Evolutionary conservation across 768 basidiomycete species (phyloP), one percentile per base, ranked within the genome.

Genomic region (Boletus pseudopeckii): DNA sequence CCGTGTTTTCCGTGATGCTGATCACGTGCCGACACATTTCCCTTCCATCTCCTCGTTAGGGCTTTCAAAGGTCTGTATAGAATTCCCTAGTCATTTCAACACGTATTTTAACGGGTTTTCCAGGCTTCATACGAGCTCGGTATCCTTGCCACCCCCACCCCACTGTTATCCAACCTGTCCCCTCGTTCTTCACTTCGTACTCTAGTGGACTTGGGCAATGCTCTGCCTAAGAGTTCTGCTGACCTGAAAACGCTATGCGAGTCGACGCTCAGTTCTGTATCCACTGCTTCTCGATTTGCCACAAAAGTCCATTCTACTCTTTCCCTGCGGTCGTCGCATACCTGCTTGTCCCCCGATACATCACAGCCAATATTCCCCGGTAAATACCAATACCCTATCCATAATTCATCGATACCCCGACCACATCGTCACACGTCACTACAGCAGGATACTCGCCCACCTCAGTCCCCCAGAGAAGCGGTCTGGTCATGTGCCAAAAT

Each of bases 401-500:
- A 61, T 48, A 50, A 45, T 40, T 5, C 55, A 33, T 44, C 45
- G 37, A 61, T 47, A 40, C 38, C 48, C 22, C 64, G 20, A 33
- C 9, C 53, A 48, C 54, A 34, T 34, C 65, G 57, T 1, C 57
- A 52, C 44, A 28, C 40, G 28, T 59, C 56, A 33, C 45, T 56
- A 26, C 52, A 41, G 1, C 45, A 53, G 26, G 52, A 61, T 22
- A 37, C 33, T 13, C 45, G 32, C 36, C 40, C 43, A 47, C 44
- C 54, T 40, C 53, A n/a, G 8, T 44, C 52, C 6, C 36, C 57
- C 5, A 56, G 47, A 48, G 55, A 59, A 22, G 36, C 8, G 32
- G 26, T 68, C 30, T 69, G 68, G 68, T 68, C 68, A 33, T 69
- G 68, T 59, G 68, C 68, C 32, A 69, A 71, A 45, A 69, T 69